Evolutionary conservation across 352 stramenopile genomes (phyloP).

Genomic region (Phytopythium cucurbitacearum): DNA sequence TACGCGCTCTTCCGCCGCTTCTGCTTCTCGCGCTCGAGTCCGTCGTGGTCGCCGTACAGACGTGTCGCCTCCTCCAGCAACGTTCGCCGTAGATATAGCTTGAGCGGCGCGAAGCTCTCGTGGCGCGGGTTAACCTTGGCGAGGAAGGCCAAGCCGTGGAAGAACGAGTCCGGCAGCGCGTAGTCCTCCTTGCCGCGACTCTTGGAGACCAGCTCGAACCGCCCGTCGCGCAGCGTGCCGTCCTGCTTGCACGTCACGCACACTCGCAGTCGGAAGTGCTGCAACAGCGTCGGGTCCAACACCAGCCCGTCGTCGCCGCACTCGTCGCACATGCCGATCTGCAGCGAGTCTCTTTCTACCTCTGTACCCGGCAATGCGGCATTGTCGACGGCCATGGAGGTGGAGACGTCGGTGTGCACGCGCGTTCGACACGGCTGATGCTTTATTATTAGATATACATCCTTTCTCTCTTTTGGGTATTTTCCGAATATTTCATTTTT

Average conservation of each 20-base stretch:
- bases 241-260: constrained; percentile 67
- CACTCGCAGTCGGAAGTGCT: constrained; percentile 51
- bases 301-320: constrained; percentile 41
- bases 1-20: constrained; percentile 46
- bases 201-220: constrained; percentile 65
- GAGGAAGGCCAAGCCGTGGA: constrained; percentile 39
- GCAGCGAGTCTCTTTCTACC: constrained; percentile 11
- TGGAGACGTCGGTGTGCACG: too few species aligned
- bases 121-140: constrained; percentile 59
- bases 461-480: too few species aligned
- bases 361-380: neutral
- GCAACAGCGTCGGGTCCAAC: constrained; percentile 40
- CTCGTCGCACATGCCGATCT: constrained; percentile 38
- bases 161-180: constrained; percentile 57
- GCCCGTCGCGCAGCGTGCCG: constrained; percentile 34
- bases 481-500: too few species aligned
- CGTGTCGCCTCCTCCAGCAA: constrained; percentile 46
- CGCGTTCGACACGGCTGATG: too few species aligned
- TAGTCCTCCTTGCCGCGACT: constrained; percentile 49
- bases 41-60: constrained; percentile 40
- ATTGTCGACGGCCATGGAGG: too few species aligned
- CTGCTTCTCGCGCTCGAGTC: constrained; percentile 38
- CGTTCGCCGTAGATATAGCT: constrained; percentile 55
- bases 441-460: too few species aligned
- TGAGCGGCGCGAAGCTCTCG: constrained; percentile 59